Base-by-base conservation (phyloP, 305 asterid species). In the Solanum hybrid region DNA sequence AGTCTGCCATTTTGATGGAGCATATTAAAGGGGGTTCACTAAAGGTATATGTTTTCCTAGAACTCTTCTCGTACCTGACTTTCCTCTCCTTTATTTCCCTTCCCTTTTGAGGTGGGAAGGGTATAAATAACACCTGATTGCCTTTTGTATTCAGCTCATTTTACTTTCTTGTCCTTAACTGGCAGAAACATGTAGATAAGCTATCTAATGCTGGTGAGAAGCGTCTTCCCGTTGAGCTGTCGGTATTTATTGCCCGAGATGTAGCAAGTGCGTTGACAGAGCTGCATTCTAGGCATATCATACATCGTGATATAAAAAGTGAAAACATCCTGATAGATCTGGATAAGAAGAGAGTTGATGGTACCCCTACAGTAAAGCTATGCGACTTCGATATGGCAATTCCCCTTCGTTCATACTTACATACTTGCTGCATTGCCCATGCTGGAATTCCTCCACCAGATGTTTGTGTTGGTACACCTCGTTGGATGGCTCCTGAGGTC, bases 401-500 rank as follows among this genome's bases (percentile, higher is more conserved):
- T 36, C 99, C 99, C 22, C 96, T 96, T 89, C 93, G 94, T 81
- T 97, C 96, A 85, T 89, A 93, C 92, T 89, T 94, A 89, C 98
- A 96, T 90, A 92, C 94, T 8, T 97, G 99, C 92, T 97, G 98
- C 93, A 97, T 95, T 90, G 97, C 96, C 29, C 99, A 97, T 91
- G 89, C 90, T 83, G 99, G 99, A 61, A 92, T 95, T 87, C 98
- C 98, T 91, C 93, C 97, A 35, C 98, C 97, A 57, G 92, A 96
- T 92, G 90, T 92, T 83, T 96, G 98, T 91, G 99, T 96, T 89
- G 99, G 99, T 89, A 97, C 99, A 73, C 99, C 98, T 81, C 94
- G 98, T 80, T 97, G 99, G 99, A 97, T 97, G 98, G 98, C 99
- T 87, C 99, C 99, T 64, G 99, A 97, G 95, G 98, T 96, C 86